Conservation (phyloP, 805 yeast species). For the Candida rishiriensis region DNA sequence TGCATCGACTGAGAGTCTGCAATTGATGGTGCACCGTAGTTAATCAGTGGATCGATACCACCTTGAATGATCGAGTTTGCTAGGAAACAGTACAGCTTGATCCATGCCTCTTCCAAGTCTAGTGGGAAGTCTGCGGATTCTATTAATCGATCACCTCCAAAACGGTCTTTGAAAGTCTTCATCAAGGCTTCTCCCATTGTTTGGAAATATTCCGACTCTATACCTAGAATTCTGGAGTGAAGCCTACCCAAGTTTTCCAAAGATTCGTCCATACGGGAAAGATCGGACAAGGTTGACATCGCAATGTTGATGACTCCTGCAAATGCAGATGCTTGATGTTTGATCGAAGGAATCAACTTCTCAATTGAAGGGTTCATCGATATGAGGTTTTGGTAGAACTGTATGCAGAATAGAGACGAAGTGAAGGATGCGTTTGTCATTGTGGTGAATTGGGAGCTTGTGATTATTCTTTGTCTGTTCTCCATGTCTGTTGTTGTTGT, state of each 20-base stretch:
- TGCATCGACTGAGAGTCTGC: no score
- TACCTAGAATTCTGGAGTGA: constrained; percentile 71
- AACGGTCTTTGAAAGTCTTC: constrained; percentile 64
- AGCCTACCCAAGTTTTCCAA: constrained; percentile 63
- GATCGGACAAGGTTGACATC: constrained; percentile 57
- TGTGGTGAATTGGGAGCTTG: background rate
- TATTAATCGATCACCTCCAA: constrained; percentile 25
- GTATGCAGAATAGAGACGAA: constrained; percentile 66
- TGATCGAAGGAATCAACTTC: constrained; percentile 64
- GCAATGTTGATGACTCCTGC: constrained; percentile 74
- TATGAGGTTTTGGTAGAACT: constrained; percentile 67
- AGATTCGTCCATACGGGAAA: constrained; percentile 53
- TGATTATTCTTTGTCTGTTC: background rate
- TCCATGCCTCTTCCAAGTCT: constrained; percentile 67
- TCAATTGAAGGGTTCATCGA: constrained; percentile 58
- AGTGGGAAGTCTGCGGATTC: constrained; percentile 42
- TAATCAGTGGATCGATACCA: constrained; percentile 47
- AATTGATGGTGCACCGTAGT: constrained; percentile 13
- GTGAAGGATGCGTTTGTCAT: constrained; percentile 32
- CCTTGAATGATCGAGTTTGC: constrained; percentile 64
- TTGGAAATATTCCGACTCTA: constrained; percentile 63
- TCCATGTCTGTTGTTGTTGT: background rate
- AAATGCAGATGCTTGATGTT: constrained; percentile 75
- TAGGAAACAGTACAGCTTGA: constrained; percentile 60
- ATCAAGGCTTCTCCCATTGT: constrained; percentile 70